Evolutionary conservation across 2,329 filamentous ascomycete genomes (phyloP).

Genomic region (Penicillium sp.): DNA sequence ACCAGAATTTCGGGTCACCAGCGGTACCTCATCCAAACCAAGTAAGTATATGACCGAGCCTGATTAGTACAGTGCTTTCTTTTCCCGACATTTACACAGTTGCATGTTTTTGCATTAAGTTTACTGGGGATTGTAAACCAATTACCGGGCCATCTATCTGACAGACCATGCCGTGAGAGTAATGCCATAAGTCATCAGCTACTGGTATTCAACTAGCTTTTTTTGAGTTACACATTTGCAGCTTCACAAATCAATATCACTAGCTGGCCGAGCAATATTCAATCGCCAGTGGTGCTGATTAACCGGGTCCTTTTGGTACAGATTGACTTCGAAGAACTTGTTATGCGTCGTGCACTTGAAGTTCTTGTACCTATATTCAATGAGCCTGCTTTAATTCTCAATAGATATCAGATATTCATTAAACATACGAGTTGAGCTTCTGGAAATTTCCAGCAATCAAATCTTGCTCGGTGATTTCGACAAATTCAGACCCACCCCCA

Average conservation of each 20-base stretch:
- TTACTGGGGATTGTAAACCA: not conserved
- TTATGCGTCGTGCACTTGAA: conserved; percentile 47
- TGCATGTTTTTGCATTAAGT: too few relatives aligned
- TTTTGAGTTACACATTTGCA: not conserved
- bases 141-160: not conserved
- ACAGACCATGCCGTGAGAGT: not conserved
- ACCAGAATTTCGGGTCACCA: too few relatives aligned
- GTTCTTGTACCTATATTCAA: conserved; percentile 47
- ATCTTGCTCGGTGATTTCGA: conserved; percentile 8
- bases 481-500: conserved; percentile 16
- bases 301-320: conserved; percentile 50
- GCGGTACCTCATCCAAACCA: too few relatives aligned
- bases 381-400: conserved; percentile 15
- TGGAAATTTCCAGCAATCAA: conserved; percentile 7
- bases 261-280: conserved; percentile 44
- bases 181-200: not conserved
- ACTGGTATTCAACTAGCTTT: not conserved
- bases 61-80: too few relatives aligned
- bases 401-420: not conserved
- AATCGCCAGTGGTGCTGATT: conserved; percentile 50
- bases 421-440: conserved; percentile 10
- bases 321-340: conserved; percentile 53
- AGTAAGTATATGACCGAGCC: too few relatives aligned
- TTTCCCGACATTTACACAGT: too few relatives aligned
- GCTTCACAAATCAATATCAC: conserved; percentile 37